phyloP scores from a whole-genome alignment of 164 flowering plant genomes.

The Umbilicus rupestris region DNA sequence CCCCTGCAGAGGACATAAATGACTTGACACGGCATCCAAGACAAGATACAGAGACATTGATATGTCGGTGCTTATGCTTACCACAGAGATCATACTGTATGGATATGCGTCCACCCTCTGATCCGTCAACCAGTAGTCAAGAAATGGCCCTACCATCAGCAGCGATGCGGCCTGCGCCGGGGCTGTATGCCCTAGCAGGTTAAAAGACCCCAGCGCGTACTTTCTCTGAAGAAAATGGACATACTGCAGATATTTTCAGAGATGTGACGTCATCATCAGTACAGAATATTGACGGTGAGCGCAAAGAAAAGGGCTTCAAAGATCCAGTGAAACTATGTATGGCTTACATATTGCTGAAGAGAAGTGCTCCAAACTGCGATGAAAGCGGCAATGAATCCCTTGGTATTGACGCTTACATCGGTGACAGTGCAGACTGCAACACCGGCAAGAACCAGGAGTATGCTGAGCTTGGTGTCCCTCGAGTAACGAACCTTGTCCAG shows the following conservation, averaged over 20 bases:
- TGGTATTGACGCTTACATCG: conserved; percentile 55
- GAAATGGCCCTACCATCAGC: conserved; percentile 63
- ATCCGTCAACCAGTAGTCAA: conserved; percentile 73
- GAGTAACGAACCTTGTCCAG: conserved; percentile 53
- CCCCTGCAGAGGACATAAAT: conserved; percentile 30
- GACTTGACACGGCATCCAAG: neutral
- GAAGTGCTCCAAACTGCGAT: conserved; percentile 66
- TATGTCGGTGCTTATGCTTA: conserved; percentile 21
- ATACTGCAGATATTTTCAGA: conserved; percentile 20
- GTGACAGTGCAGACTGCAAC: conserved; percentile 67
- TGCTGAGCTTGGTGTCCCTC: conserved; percentile 58
- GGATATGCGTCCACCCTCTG: conserved; percentile 48
- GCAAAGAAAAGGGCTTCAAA: neutral
- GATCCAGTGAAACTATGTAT: neutral
- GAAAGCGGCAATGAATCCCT: conserved; percentile 56
- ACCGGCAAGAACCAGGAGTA: conserved; percentile 47
- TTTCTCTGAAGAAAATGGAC: conserved; percentile 41
- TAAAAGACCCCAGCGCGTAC: conserved; percentile 74
- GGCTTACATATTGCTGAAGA: conserved; percentile 62
- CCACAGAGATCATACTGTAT: conserved; percentile 37
- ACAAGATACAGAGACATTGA: neutral
- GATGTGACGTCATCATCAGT: neutral
- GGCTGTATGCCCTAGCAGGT: conserved; percentile 82
- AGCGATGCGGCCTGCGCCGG: conserved; percentile 75
- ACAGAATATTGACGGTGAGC: neutral